Evolutionary conservation across 371 early-diverging fungal species (phyloP), one percentile per base, ranked within the genome.

Genomic region (Catenaria anguillulae): DNA sequence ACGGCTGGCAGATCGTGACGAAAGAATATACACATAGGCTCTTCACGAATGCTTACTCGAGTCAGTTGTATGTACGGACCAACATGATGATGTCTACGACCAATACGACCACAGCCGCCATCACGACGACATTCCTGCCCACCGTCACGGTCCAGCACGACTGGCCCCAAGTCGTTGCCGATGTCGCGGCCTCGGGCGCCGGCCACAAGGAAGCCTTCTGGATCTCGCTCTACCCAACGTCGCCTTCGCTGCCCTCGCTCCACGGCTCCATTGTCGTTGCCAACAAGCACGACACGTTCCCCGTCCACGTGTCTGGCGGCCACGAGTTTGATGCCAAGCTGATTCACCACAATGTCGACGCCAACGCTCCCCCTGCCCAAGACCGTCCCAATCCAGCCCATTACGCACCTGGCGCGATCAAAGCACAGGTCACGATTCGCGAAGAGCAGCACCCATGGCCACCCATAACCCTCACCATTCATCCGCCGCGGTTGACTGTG

Each of bases 201-300:
- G 40, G 10, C 40, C 56, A 8, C 21, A 8, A 43, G 21, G 50
- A 50, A 29, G 10, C 50, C 29, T 58, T 58, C 29, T 58, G 58
- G 58, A 23, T 58, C 24, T 33, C 33, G 24, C n/a, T 58, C 26
- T 58, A 58, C 58, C 12, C 31, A 2, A 58, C 31, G 24, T 6
- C 6, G 2, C 19, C 58, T 15, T 8, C 29, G 12, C 10, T 50
- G 23, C 21, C 12, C 56, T 62, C 56, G 37, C 36, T 62, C n/a
- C 56, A 54, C n/a, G 56, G 56, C 5, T 62, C 62, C 1, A 23
- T 62, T 21, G 4, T 55, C 3, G 56, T 62, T n/a, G 3, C 31
- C 5, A 35, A 21, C 35, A 29, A 34, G 56, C 19, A 29, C 31
- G 17, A 4, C n/a, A 21, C 45, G 15, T 4, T 33, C 29, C 29